Evolutionary conservation across 2,329 filamentous ascomycete genomes (phyloP).

Genomic region (Corynespora cassiicola): DNA sequence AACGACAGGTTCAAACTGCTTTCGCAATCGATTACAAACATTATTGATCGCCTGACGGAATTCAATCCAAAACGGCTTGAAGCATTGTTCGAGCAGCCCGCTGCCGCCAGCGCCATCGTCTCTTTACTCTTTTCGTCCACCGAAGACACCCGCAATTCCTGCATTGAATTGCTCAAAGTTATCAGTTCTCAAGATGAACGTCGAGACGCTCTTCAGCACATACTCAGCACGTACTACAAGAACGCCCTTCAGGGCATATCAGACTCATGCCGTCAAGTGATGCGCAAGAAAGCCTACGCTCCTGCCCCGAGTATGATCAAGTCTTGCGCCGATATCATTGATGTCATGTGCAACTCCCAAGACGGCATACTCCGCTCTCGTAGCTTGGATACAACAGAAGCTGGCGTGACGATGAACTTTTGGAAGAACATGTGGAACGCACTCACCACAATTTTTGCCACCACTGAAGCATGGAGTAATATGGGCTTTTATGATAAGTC

Average conservation of each 20-base stretch:
- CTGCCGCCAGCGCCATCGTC: constrained; percentile 76
- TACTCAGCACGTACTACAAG: constrained; percentile 64
- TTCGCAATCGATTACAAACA: constrained; percentile 69
- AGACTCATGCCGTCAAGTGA: constrained; percentile 62
- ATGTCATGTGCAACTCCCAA: constrained; percentile 69
- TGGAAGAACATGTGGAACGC: constrained; percentile 87
- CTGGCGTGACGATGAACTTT: constrained; percentile 72
- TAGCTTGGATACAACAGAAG: constrained; percentile 66
- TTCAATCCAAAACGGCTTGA: constrained; percentile 74
- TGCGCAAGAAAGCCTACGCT: constrained; percentile 63
- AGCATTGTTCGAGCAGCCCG: constrained; percentile 70
- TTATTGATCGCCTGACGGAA: constrained; percentile 80
- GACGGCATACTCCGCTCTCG: constrained; percentile 66
- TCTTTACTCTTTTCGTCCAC: constrained; percentile 83
- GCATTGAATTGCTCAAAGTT: constrained; percentile 81
- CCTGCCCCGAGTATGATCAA: constrained; percentile 67
- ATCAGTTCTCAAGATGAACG: constrained; percentile 74
- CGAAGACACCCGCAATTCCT: constrained; percentile 77
- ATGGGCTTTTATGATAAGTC: constrained; percentile 71
- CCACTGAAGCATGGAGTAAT: constrained; percentile 82
- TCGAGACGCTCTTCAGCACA: constrained; percentile 65
- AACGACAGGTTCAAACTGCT: constrained; percentile 73
- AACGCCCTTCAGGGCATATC: constrained; percentile 64
- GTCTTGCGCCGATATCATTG: constrained; percentile 66
- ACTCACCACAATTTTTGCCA: constrained; percentile 79